Conservation (phyloP, 73 alveolate species). For the Paramecium tetraurelia region DNA sequence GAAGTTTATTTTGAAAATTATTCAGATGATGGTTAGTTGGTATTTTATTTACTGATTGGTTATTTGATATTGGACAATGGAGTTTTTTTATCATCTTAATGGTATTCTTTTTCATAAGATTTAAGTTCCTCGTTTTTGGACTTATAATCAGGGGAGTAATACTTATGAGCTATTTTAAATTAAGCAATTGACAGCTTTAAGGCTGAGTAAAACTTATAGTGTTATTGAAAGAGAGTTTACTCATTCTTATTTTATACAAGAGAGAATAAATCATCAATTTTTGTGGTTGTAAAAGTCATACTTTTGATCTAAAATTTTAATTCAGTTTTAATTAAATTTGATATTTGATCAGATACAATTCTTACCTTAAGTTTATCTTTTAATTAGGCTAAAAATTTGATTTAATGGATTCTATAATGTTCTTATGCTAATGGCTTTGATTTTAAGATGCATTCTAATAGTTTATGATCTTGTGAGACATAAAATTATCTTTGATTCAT, state of each 20-base stretch:
- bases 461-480: neutral
- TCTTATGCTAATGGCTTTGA: conserved; percentile 1
- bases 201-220: neutral
- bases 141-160: neutral
- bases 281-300: neutral
- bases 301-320: neutral
- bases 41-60: neutral
- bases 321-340: neutral
- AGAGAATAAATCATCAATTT: neutral
- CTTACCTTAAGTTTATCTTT: neutral
- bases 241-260: neutral
- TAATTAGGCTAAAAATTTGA: neutral
- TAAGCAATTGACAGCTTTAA: neutral
- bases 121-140: neutral
- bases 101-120: neutral
- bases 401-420: neutral
- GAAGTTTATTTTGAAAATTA: neutral
- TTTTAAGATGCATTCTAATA: conserved; percentile 40
- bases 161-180: neutral
- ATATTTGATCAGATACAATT: conserved; percentile 13
- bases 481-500: neutral
- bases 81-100: neutral
- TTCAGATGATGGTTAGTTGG: neutral
- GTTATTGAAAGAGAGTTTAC: neutral
- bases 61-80: neutral